Conservation (phyloP, 805 yeast genomes). For the Myxozyma kluyveri region DNA sequence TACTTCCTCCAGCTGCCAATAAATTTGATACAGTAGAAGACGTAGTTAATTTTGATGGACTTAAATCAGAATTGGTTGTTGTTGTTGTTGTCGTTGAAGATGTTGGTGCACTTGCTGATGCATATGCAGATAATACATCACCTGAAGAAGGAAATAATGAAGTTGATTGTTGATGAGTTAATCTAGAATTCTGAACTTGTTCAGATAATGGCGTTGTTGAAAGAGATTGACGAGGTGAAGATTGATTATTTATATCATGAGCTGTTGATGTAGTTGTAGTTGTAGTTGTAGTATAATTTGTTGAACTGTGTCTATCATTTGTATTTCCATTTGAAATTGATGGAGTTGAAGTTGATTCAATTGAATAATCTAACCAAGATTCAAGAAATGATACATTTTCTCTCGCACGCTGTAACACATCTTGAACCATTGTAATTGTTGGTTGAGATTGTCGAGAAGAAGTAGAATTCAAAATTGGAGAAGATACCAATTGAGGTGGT, state of each 20-base stretch:
- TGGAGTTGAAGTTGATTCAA: too few relatives aligned
- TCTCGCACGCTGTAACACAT: slow-evolving; percentile 16
- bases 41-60: background rate
- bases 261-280: too few relatives aligned
- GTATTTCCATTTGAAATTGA: too few relatives aligned
- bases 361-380: slow-evolving; percentile 11
- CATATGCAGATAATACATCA: too few relatives aligned
- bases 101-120: slow-evolving; percentile 3
- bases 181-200: too few relatives aligned
- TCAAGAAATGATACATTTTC: slow-evolving; percentile 19
- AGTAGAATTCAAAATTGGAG: background rate
- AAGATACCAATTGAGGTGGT: slow-evolving; percentile 1
- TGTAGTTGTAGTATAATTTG: too few relatives aligned
- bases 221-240: too few relatives aligned
- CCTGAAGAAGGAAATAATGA: too few relatives aligned
- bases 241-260: too few relatives aligned
- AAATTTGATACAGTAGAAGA: background rate
- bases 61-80: background rate
- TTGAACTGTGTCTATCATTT: too few relatives aligned
- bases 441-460: background rate
- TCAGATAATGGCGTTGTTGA: too few relatives aligned
- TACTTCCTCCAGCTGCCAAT: background rate
- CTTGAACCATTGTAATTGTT: slow-evolving; percentile 19
- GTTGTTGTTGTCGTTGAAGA: background rate
- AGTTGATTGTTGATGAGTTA: too few relatives aligned